Evolutionary conservation across 257 asterid species (phyloP).

Genomic region (Solanum medicagineum): DNA sequence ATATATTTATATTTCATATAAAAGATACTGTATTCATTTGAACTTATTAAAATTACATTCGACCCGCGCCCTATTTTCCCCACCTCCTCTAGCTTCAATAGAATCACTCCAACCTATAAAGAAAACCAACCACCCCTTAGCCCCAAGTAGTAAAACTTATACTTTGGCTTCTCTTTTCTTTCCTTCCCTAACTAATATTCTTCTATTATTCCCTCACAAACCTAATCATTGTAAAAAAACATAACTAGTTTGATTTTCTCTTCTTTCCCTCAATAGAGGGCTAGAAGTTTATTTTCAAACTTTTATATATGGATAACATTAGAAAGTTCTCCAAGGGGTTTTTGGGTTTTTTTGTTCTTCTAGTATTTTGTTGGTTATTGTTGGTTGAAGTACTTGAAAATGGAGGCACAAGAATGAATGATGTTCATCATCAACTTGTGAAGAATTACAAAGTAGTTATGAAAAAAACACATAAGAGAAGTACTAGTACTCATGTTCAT

Average conservation of each 20-base stretch:
- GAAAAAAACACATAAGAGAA: background rate
- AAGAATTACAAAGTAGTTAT: background rate
- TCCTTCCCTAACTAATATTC: background rate
- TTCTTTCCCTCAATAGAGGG: background rate
- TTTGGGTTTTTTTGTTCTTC: slow-evolving; percentile 13
- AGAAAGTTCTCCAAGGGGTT: slow-evolving; percentile 12
- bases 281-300: background rate
- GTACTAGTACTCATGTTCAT: background rate
- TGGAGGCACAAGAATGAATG: background rate
- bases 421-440: background rate
- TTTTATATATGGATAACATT: slow-evolving; percentile 13
- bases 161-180: background rate
- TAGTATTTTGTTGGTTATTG: slow-evolving; percentile 23
- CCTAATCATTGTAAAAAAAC: background rate
- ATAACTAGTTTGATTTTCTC: background rate
- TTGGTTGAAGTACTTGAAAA: slow-evolving; percentile 12
- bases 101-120: slow-evolving; percentile 46
- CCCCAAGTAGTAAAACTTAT: slow-evolving; percentile 21
- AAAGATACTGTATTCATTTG: background rate
- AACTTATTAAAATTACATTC: background rate
- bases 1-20: background rate
- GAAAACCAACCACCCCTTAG: slow-evolving; percentile 27
- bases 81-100: slow-evolving; percentile 20
- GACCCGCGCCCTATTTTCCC: no score
- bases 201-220: background rate